Evolutionary conservation across 106 monocot genomes (phyloP).

Genomic region (Platanthera guangdongensis): DNA sequence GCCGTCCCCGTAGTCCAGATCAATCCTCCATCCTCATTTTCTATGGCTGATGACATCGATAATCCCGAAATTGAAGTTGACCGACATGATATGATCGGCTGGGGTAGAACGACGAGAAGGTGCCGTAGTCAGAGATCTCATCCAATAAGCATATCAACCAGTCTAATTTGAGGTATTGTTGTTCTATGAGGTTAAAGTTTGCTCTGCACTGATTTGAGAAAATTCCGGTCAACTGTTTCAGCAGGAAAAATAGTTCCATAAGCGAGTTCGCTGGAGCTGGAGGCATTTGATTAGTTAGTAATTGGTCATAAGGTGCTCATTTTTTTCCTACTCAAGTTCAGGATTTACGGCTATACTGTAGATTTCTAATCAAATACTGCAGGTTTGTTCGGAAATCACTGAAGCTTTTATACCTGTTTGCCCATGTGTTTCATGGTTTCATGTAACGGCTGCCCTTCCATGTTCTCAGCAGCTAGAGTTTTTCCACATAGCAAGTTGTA

Average conservation of each 20-base stretch:
- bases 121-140: slow-evolving; percentile 39
- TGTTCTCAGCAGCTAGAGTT: background rate
- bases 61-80: slow-evolving; percentile 15
- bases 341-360: background rate
- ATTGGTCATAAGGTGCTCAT: background rate
- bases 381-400: background rate
- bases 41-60: background rate
- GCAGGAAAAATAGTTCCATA: background rate
- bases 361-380: background rate
- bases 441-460: background rate
- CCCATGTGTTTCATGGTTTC: background rate
- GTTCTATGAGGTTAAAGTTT: too few relatives aligned
- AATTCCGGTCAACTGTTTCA: too few relatives aligned
- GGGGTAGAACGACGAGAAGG: slow-evolving; percentile 49
- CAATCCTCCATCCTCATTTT: background rate
- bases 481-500: background rate
- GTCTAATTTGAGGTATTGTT: background rate
- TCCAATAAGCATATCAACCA: slow-evolving; percentile 12
- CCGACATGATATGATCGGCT: slow-evolving; percentile 23
- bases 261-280: background rate
- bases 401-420: background rate
- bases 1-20: background rate
- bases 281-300: background rate
- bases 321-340: background rate
- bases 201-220: too few relatives aligned